Conservation (phyloP, 192 early-diverging fungal genomes). For the Coemansia sp. region DNA sequence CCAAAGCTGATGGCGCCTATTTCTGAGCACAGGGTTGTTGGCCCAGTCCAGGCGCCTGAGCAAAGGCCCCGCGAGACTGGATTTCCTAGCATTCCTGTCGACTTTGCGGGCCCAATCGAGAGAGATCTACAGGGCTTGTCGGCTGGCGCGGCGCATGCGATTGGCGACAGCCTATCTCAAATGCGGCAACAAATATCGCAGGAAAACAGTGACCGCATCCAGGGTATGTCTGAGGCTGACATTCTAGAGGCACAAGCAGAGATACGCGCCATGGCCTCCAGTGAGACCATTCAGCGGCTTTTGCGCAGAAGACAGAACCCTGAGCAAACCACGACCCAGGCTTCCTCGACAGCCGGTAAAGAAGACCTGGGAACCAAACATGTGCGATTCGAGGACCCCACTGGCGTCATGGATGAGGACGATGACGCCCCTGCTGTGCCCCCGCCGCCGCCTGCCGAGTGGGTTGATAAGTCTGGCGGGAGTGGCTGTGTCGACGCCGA, state of each 20-base stretch:
- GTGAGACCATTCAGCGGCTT: conserved; percentile 63
- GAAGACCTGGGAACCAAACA: conserved; percentile 5
- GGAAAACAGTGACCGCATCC: conserved; percentile 57
- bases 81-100: conserved; percentile 28
- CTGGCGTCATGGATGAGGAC: conserved; percentile 8
- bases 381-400: conserved; percentile 24
- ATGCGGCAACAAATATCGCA: conserved; percentile 28
- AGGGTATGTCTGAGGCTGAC: conserved; percentile 72
- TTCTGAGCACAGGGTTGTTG: conserved; percentile 20
- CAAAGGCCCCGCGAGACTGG: conserved; percentile 18
- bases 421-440: conserved; percentile 14
- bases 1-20: conserved; percentile 51
- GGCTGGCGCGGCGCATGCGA: neutral
- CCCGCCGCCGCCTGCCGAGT: conserved; percentile 39
- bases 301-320: conserved; percentile 21
- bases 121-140: neutral
- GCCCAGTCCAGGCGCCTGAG: conserved; percentile 16
- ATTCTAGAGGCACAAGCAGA: conserved; percentile 67
- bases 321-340: neutral
- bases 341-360: neutral
- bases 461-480: conserved; percentile 13
- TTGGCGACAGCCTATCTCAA: neutral
- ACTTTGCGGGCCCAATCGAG: neutral
- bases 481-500: conserved; percentile 15
- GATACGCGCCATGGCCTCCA: conserved; percentile 61